Base-by-base conservation (phyloP, 2,329 filamentous ascomycete species). In the Verticillium tricorpus region DNA sequence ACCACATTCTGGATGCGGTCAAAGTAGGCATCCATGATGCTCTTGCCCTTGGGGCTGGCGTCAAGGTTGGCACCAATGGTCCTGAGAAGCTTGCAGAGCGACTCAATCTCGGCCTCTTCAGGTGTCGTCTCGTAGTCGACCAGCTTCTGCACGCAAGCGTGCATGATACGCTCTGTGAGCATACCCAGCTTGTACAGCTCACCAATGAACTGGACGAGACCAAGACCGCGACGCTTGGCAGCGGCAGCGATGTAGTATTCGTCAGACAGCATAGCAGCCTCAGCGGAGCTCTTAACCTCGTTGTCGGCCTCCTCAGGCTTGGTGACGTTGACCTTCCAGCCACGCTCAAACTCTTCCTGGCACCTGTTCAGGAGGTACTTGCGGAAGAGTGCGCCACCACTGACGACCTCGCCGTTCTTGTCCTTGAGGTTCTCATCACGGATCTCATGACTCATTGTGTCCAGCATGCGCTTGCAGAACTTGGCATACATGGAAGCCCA, bases 401-500 rank as follows among this genome's bases (percentile, higher is more conserved):
- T 91, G 67, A 98, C 93, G 61, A 96, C 87, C 62, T 93, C 89
- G 69, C 91, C 92, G 65, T 85, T 86, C 84, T 92, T 96, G 81
- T 99, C 95, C 68, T 88, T 89, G 76, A 99, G 96, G 65, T 89
- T 94, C 79, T 97, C 93, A 70, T 99, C 95, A 70, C 93, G 92
- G 74, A 99, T 96, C 57, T 97, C 94, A 25, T 90, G 79, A 77
- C 91, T 96, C 92, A 97, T 98, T 65, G 86, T 93, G 76, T 96
- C 91, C 64, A 98, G 83, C 95, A 98, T 98, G 67, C 90, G 89
- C 83, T 94, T 93, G 82, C 93, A 97, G 86, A 99, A 99, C 77
- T 93, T 95, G 73, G 95, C 95, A 73, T 99, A 99, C 92, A 98
- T 98, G 22, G 91, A 91, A 60, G 94, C 94, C 94, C 95, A 99